Conservation (phyloP, 495 filamentous ascomycete genomes). For the Echria macrotheca region DNA sequence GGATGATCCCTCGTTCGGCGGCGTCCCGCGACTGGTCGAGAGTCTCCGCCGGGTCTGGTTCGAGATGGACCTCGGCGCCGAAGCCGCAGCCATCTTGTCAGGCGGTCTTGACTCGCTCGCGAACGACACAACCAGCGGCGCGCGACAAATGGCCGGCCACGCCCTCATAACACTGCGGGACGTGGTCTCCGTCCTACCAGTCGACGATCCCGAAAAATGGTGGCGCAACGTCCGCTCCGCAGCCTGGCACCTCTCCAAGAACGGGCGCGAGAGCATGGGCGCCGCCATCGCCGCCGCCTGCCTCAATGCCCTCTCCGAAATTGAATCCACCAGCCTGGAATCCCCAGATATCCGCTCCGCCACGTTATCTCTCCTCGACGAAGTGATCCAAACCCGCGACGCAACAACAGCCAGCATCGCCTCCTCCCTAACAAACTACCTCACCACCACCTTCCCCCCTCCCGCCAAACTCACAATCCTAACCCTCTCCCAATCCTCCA, state of each 20-base stretch:
- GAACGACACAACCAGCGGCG: constrained; percentile 51
- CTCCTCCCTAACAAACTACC: background rate
- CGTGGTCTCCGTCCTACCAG: constrained; percentile 25
- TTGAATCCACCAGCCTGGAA: too few species aligned
- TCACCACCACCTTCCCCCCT: constrained; percentile 9
- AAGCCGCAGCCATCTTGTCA: constrained; percentile 38
- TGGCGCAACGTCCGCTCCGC: constrained; percentile 56
- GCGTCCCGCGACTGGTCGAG: constrained; percentile 52
- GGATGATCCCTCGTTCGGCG: constrained; percentile 31
- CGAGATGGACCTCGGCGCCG: constrained; percentile 38
- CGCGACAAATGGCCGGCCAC: constrained; percentile 47
- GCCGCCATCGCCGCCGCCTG: constrained; percentile 51
- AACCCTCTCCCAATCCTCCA: constrained; percentile 57
- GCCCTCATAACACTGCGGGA: constrained; percentile 46
- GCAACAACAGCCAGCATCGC: constrained; percentile 15
- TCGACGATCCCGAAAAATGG: constrained; percentile 13
- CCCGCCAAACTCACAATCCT: constrained; percentile 38
- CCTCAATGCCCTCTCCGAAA: constrained; percentile 36
- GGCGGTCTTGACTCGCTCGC: constrained; percentile 42
- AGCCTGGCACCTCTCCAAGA: constrained; percentile 60
- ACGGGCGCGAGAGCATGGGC: constrained; percentile 59
- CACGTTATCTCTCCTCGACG: constrained; percentile 42
- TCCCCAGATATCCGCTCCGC: too few species aligned
- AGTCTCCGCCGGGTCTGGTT: constrained; percentile 55
- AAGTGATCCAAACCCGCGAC: constrained; percentile 49